Conservation (phyloP, 176 grass and related monocot species). For the barley (Hordeum vulgare) region MorexV3_pseudomolecules_assembly NC_058520.1:576378942-576379441, state of each 20-base stretch:
- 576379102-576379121: not conserved
- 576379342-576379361: too few relatives aligned
- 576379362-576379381: too few relatives aligned
- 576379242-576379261: not conserved
- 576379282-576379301: not conserved
- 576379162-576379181: not conserved
- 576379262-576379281: not conserved
- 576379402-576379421: too few relatives aligned
- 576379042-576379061: not conserved
- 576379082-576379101: not conserved
- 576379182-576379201: not conserved
- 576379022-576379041: not conserved
- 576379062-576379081: not conserved
- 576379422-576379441: too few relatives aligned
- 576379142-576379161: not conserved
- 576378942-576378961: not conserved
- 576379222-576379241: not conserved
- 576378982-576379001: not conserved
- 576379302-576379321: too few relatives aligned
- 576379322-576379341: too few relatives aligned
- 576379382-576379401: too few relatives aligned
- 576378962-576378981: not conserved
- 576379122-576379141: not conserved
- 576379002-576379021: not conserved
- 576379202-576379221: not conserved